A percentile compares a stretch with the other conserved stretches of the same genome.
Evolutionary conservation across 257 asterid genomes (phyloP).

Genomic region (Paraleonurus japonicus): DNA sequence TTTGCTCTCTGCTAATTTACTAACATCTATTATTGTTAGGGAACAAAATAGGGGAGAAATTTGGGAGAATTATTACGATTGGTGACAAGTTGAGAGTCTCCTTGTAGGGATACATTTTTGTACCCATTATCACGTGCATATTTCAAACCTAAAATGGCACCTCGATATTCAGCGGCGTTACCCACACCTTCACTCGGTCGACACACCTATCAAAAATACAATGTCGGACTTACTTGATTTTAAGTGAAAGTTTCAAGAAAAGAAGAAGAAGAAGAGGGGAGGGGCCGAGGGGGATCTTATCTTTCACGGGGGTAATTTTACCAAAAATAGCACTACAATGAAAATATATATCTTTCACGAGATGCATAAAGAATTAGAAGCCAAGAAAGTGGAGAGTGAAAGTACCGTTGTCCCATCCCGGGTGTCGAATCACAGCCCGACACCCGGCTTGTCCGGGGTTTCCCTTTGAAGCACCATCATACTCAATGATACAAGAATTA

Average conservation of each 20-base stretch:
- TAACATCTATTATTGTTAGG: neutral
- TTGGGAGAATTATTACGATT: conserved; percentile 49
- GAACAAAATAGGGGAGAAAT: neutral
- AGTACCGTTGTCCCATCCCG: conserved; percentile 81
- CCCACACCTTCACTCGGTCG: conserved; percentile 94
- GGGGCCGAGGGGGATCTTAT: too few relatives aligned
- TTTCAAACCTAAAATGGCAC: conserved; percentile 74
- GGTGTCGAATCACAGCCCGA: conserved; percentile 66
- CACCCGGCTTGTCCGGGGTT: conserved; percentile 98
- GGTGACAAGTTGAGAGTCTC: conserved; percentile 97
- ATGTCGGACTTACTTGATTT: neutral
- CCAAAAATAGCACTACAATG: neutral
- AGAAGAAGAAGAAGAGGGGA: too few relatives aligned
- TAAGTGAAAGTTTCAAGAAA: neutral
- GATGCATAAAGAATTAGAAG: neutral
- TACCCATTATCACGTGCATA: conserved; percentile 83
- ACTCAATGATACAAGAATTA: conserved; percentile 74
- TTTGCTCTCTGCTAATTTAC: neutral
- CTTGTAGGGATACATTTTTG: conserved; percentile 68
- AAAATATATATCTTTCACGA: neutral
- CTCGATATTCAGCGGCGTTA: conserved; percentile 80
- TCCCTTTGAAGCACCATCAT: conserved; percentile 95
- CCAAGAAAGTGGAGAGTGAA: neutral
- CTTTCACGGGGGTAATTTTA: neutral
- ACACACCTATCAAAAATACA: conserved; percentile 46